phyloP scores from a whole-genome alignment of 805 yeast genomes.

The Yarrowia phangngaensis region DNA sequence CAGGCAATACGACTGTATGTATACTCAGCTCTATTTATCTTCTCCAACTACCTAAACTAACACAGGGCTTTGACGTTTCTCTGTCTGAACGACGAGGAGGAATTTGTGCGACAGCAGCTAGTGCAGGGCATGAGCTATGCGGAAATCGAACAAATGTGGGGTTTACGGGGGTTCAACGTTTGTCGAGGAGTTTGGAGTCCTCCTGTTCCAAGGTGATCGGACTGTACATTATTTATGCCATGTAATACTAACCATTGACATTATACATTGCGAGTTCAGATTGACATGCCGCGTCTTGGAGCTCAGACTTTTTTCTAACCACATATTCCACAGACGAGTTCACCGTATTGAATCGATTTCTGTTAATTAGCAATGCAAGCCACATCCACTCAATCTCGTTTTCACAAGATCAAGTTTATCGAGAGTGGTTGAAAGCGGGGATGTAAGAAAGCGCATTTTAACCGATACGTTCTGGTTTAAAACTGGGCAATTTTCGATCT shows the following conservation, averaged over 20 bases:
- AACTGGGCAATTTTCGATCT: too few relatives aligned
- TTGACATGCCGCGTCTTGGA: background rate
- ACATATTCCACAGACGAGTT: too few relatives aligned
- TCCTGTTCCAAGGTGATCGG: conserved; percentile 3
- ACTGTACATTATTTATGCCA: conserved; percentile 16
- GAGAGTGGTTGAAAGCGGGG: too few relatives aligned
- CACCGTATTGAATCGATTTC: too few relatives aligned
- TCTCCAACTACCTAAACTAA: conserved; percentile 17
- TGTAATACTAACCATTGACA: too few relatives aligned
- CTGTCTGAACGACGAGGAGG: conserved; percentile 25
- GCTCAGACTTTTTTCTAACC: too few relatives aligned
- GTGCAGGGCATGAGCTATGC: conserved; percentile 20
- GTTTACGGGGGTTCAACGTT: conserved; percentile 8
- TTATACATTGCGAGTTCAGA: too few relatives aligned
- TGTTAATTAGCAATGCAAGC: too few relatives aligned
- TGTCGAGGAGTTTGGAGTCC: conserved; percentile 18
- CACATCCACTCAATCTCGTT: too few relatives aligned
- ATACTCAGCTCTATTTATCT: conserved; percentile 11
- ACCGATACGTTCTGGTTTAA: too few relatives aligned
- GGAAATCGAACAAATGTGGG: conserved; percentile 21
- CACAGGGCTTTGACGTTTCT: conserved; percentile 22
- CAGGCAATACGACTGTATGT: conserved; percentile 24
- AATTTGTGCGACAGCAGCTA: conserved; percentile 24
- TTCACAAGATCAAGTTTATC: too few relatives aligned
- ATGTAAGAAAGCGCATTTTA: too few relatives aligned